A percentile compares a stretch with the other conserved stretches of the same genome.
Evolutionary conservation across 2,329 filamentous ascomycete genomes (phyloP).

Genomic region (Xylaria digitata): DNA sequence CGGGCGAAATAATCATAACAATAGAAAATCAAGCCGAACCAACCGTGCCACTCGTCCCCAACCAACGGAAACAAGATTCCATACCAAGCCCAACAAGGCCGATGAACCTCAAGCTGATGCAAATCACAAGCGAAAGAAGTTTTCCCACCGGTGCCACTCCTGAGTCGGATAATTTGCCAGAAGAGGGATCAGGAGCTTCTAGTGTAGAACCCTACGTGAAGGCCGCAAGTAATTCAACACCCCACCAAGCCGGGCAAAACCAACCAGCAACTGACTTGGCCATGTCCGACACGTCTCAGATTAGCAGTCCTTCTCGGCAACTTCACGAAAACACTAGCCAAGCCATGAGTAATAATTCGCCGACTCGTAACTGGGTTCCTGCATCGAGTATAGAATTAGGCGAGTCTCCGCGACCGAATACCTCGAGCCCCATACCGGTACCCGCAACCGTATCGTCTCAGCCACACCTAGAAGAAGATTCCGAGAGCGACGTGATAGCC

Average conservation of each 20-base stretch:
- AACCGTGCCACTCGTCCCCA: background rate
- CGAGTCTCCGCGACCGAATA: slow-evolving; percentile 39
- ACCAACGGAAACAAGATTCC: background rate
- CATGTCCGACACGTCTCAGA: slow-evolving; percentile 44
- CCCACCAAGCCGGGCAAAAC: slow-evolving; percentile 40
- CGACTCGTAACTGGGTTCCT: slow-evolving; percentile 10
- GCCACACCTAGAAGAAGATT: slow-evolving; percentile 29
- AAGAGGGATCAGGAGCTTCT: slow-evolving; percentile 10
- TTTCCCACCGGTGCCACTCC: background rate
- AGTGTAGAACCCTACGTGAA: slow-evolving; percentile 1
- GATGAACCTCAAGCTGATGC: background rate
- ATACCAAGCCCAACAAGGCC: background rate
- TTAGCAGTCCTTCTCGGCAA: slow-evolving; percentile 49
- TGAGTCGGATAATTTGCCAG: background rate
- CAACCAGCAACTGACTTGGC: slow-evolving; percentile 37
- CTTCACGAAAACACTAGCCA: slow-evolving; percentile 45
- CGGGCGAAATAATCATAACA: background rate
- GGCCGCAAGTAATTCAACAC: slow-evolving; percentile 36
- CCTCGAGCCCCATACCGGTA: slow-evolving; percentile 25
- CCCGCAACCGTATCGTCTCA: slow-evolving; percentile 25
- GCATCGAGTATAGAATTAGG: slow-evolving; percentile 20
- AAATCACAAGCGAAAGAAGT: background rate
- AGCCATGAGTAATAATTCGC: slow-evolving; percentile 32
- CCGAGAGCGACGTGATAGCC: slow-evolving; percentile 38
- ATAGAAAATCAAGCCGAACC: slow-evolving; percentile 1